These are phyloP conservation scores for Ambrosiella cleistominuta DNA, from an alignment of 2,329 filamentous ascomycete genomes.

Conservation along the genomic window DNA sequence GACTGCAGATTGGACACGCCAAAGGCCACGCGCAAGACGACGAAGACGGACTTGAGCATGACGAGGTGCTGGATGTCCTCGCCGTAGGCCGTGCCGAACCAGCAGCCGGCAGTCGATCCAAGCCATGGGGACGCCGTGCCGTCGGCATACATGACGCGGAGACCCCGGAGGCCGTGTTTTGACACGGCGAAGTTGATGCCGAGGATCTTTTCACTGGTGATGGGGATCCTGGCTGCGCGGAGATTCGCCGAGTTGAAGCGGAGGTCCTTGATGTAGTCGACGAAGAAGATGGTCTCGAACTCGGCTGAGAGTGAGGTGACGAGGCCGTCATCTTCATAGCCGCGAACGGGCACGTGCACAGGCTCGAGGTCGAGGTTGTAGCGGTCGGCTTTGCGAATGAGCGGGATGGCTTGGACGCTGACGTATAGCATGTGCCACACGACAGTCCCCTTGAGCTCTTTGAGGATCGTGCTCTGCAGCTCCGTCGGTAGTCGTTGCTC, in stretches of 20 bases:
- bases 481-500: conserved; percentile 7
- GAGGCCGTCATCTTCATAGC: background rate
- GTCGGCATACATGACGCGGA: conserved; percentile 10
- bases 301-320: conserved; percentile 4
- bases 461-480: conserved; percentile 6
- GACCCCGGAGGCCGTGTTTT: conserved; percentile 10
- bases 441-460: background rate
- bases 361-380: conserved; percentile 10
- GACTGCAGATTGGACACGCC: conserved; percentile 11
- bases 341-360: conserved; percentile 2
- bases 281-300: conserved; percentile 10
- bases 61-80: conserved; percentile 8
- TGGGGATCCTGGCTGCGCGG: background rate
- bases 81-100: conserved; percentile 9
- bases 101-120: conserved; percentile 9
- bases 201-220: background rate
- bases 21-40: conserved; percentile 9
- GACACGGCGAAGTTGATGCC: conserved; percentile 12
- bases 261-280: conserved; percentile 11
- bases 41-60: conserved; percentile 11
- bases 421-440: conserved; percentile 12
- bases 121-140: conserved; percentile 10
- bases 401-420: conserved; percentile 7
- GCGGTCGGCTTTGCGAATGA: conserved; percentile 7
- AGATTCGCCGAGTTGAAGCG: background rate